Percentiles rank a stretch among this genome's conserved stretches.
Conservation (phyloP, 225 moss, liverwort and hornwort species). For the Ulota crispa region DNA sequence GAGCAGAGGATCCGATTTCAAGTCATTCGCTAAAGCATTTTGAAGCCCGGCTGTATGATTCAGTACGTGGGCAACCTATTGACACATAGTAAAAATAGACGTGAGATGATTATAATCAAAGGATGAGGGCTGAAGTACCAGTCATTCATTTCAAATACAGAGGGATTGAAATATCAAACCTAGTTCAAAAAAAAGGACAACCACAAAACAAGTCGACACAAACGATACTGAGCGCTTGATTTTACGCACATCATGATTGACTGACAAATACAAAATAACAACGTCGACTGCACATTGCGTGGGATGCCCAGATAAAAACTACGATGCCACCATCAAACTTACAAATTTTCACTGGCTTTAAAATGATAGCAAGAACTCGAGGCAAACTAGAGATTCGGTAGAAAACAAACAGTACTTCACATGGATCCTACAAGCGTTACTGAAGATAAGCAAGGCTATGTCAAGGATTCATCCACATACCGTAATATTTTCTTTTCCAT, state of each 20-base stretch:
- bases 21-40: conserved; percentile 58
- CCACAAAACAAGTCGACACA: background rate
- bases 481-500: conserved; percentile 83
- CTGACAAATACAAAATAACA: background rate
- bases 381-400: background rate
- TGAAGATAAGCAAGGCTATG: background rate
- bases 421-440: background rate
- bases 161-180: background rate
- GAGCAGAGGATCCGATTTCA: conserved; percentile 73
- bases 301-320: background rate
- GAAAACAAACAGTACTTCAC: background rate
- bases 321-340: background rate
- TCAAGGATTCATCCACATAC: conserved; percentile 40
- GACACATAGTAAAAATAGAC: background rate
- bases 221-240: background rate
- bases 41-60: conserved; percentile 98
- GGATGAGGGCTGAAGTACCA: background rate
- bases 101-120: background rate
- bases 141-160: background rate
- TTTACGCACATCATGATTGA: background rate
- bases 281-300: background rate
- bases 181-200: background rate
- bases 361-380: background rate
- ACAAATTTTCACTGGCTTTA: background rate
- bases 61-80: conserved; percentile 91